Evolutionary conservation across 345 rosid genomes (phyloP), one percentile per base, ranked within the genome.

Genomic region (Melaleuca quinquenervia): DNA sequence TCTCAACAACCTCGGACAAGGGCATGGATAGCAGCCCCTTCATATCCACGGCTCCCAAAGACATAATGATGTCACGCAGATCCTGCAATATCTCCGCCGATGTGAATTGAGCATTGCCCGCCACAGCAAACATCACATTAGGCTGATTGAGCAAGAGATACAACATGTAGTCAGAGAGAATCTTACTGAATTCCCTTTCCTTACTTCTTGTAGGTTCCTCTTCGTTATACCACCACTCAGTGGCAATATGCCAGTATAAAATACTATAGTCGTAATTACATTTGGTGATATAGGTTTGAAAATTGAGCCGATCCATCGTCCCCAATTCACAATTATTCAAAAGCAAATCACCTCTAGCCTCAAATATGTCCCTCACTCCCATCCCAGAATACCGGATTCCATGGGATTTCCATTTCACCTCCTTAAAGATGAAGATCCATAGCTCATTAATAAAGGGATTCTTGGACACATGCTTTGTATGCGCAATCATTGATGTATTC

Each of bases 291-390:
- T 58, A n/a, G 12, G n/a, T 3, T 58, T 5, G 11, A 58, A 58
- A 5, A 2, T 58, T 5, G 32, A 0, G 0, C 2, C 16, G 1
- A 53, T 53, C 0, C 9, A 0, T 53, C 5, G 0, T 3, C 24
- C 0, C 9, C 3, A 6, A 15, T 26, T 2, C 0, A 13, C 32
- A 41, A 41, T 4, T 11, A 7, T 26, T 2, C 12, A 58, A 15
- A 58, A 11, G 26, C 12, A 26, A 3, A 26, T 58, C 7, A 26
- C 64, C 64, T 58, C 64, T 58, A 6, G 29, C 32, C 64, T 58
- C 64, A 58, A 5, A 58, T 58, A 12, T 58, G 29, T 54, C 0
- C 1, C 4, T 8, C 26, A 54, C 11, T 1, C 2, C 26, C 41
- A 41, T 56, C 7, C 8, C 2, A 14, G 2, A 24, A 0, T 53